Evolutionary conservation across 352 stramenopile species (phyloP), one percentile per base, ranked within the genome.

Genomic region (Aphanomyces cochlioides): DNA sequence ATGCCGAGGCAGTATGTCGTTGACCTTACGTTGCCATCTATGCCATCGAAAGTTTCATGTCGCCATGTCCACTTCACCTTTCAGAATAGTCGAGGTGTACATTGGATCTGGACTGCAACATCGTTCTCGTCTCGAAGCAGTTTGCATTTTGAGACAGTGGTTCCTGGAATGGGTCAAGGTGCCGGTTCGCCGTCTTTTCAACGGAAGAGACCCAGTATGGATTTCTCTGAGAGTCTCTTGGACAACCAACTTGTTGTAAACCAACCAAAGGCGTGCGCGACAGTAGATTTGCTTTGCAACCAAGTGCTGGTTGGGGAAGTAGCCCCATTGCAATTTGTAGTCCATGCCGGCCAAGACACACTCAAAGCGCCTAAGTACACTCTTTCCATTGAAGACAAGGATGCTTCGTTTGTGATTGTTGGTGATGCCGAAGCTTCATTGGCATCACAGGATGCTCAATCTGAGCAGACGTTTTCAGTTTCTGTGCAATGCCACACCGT

Each of bases 141-240:
- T 79, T 79, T 28, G 84, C 84, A 74, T 66, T 80, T 54, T 3
- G 78, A 87, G 65, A 85, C 84, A 0, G 81, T 84, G 21, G 80
- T 93, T 1, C 87, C 87, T 13, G 79, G 85, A n/a, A 95, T 95
- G 87, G 85, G 87, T 34, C 87, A 88, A 72, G 87, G 87, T 2
- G 85, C 84, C 10, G 87, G 84, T 19, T 95, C 87, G 12, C 87
- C 87, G 0, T 93, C 85, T 56, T 95, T 95, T 72, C 85, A 84
- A 40, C 82, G 85, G 63, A 69, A 47, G 50, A 58, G 28, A 28
- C 28, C 28, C 0, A 28, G 28, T 28, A 28, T 28, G 28, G 28
- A 28, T 28, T 28, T 28, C 28, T 28, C 28, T 28, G 28, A 28
- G 28, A 28, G 50, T 36, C 19, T 58, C 50, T 47, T 21, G 34